Conservation (phyloP, 805 yeast species). For the Candida namnaoensis region DNA sequence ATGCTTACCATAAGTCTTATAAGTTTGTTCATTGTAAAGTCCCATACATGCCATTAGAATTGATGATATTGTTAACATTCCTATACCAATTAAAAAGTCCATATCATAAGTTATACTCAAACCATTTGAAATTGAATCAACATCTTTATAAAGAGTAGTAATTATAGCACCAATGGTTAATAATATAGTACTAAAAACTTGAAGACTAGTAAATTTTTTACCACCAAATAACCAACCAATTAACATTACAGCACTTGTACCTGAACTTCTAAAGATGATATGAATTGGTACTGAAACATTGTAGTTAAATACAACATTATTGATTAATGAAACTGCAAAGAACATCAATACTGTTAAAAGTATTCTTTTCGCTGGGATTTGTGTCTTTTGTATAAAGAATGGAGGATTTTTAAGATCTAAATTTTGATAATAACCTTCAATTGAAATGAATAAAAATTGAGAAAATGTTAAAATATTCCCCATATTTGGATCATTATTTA, state of each 20-base stretch:
- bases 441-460: constrained; percentile 47
- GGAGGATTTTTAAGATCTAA: constrained; percentile 21
- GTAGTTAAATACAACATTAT: constrained; percentile 49
- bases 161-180: constrained; percentile 49
- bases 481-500: constrained; percentile 25
- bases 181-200: constrained; percentile 40
- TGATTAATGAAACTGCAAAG: constrained; percentile 41
- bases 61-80: constrained; percentile 37
- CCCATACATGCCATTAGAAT: constrained; percentile 49
- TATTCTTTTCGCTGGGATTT: constrained; percentile 36
- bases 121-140: constrained; percentile 1
- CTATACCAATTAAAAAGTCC: constrained; percentile 18
- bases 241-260: constrained; percentile 52
- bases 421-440: constrained; percentile 31
- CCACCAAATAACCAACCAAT: constrained; percentile 40
- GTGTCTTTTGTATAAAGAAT: constrained; percentile 22
- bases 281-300: constrained; percentile 59
- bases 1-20: constrained; percentile 38
- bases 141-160: constrained; percentile 24
- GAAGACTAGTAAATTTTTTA: constrained; percentile 34
- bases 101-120: constrained; percentile 7
- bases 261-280: constrained; percentile 56
- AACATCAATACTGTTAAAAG: constrained; percentile 38
- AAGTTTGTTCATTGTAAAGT: constrained; percentile 44
- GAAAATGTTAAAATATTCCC: constrained; percentile 49